Percentiles rank a stretch among this genome's conserved stretches.
Evolutionary conservation across 495 filamentous ascomycete species (phyloP).

Genomic region (Bacidia gigantensis): DNA sequence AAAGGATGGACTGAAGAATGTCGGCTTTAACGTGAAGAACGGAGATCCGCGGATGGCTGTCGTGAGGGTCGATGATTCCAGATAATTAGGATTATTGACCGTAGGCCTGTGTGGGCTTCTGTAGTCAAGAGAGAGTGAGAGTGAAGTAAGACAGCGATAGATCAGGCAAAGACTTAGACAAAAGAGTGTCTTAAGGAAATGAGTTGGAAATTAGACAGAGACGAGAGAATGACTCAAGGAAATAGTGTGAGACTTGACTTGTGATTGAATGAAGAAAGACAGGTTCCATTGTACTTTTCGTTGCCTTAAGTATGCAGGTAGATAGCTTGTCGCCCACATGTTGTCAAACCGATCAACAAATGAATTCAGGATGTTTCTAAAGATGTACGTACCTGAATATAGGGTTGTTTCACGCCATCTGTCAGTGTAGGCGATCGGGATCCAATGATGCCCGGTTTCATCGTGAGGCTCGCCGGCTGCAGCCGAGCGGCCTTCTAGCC

Average conservation of each 20-base stretch:
- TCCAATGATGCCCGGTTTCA: conserved; percentile 14
- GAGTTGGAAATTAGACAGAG: conserved; percentile 7
- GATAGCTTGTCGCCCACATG: background rate
- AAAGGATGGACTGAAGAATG: too few species aligned
- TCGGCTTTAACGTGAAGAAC: too few species aligned
- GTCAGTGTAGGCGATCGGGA: background rate
- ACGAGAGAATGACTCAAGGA: conserved; percentile 13
- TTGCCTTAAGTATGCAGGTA: conserved; percentile 13
- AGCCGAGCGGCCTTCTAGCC: conserved; percentile 6
- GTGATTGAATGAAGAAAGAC: conserved; percentile 10
- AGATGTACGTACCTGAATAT: conserved; percentile 8
- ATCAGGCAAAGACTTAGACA: background rate
- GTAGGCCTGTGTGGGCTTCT: too few species aligned
- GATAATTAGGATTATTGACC: too few species aligned
- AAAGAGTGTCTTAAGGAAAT: conserved; percentile 22
- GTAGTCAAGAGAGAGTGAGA: background rate
- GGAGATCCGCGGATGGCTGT: too few species aligned
- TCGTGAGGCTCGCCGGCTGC: conserved; percentile 17
- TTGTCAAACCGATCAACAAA: background rate
- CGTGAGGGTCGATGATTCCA: too few species aligned
- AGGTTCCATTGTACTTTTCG: conserved; percentile 8
- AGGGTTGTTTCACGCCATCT: conserved; percentile 14
- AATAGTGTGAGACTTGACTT: conserved; percentile 7
- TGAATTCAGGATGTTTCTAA: conserved; percentile 12
- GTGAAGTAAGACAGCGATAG: conserved; percentile 3